phyloP scores from a whole-genome alignment of 352 stramenopile genomes.

The Globisporangium paddicum region DNA sequence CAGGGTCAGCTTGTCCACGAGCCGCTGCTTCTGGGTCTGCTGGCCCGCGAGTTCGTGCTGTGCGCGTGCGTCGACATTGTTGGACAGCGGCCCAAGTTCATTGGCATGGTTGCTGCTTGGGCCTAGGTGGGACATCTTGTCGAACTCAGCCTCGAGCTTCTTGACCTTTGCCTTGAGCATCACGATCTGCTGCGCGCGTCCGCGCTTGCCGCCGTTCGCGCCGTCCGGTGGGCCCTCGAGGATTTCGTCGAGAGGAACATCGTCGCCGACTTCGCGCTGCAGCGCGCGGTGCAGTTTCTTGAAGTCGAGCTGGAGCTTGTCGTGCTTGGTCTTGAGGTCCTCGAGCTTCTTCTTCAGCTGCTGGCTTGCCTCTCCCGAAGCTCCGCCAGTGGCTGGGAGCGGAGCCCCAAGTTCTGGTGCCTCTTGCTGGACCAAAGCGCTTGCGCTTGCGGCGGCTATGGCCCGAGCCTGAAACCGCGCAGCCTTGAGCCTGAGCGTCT shows the following conservation, averaged over 20 bases:
- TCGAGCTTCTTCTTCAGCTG: conserved; percentile 48
- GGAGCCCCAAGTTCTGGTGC: background rate
- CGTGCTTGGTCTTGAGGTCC: conserved; percentile 55
- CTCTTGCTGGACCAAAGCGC: background rate
- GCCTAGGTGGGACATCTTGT: background rate
- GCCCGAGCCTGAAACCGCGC: conserved; percentile 41
- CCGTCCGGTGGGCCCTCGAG: conserved; percentile 18
- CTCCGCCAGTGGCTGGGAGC: background rate
- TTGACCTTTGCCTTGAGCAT: conserved; percentile 83
- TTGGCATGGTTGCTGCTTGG: background rate
- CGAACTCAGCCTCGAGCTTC: conserved; percentile 50
- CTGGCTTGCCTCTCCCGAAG: conserved; percentile 3
- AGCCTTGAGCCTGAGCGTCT: conserved; percentile 56
- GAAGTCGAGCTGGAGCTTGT: conserved; percentile 48
- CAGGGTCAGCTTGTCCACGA: conserved; percentile 50
- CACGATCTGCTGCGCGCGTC: conserved; percentile 79
- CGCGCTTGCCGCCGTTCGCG: conserved; percentile 28
- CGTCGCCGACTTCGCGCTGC: conserved; percentile 58
- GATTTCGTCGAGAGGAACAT: conserved; percentile 47
- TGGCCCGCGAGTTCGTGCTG: conserved; percentile 54
- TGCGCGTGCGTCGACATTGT: conserved; percentile 61
- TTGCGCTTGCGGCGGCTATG: background rate
- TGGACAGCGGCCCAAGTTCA: background rate
- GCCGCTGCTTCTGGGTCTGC: conserved; percentile 52
- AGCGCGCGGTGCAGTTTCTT: conserved; percentile 72